A percentile compares a stretch with the other conserved stretches of the same genome.
Evolutionary conservation across 1,139 yeast species (phyloP).

Genomic region (Nadsonia starkeyi-henricii): DNA sequence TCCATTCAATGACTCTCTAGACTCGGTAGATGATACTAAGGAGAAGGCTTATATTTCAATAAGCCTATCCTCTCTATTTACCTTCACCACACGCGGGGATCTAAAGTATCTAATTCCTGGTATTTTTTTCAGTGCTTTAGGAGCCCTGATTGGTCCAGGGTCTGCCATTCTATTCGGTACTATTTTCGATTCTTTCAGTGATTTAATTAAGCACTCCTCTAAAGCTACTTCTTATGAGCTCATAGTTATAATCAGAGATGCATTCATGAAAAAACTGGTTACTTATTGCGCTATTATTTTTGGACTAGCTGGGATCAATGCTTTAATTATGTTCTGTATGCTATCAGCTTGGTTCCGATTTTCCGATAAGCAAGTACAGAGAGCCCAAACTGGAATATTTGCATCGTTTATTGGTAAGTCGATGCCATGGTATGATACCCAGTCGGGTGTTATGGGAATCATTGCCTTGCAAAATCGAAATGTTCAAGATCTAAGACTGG

Average conservation of each 20-base stretch:
- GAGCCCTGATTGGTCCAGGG: constrained; percentile 46
- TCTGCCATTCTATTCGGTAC: constrained; percentile 55
- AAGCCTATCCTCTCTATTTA: neutral
- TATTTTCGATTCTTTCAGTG: constrained; percentile 40
- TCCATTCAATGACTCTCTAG: too few relatives aligned
- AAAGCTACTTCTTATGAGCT: constrained; percentile 1
- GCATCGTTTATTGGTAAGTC: constrained; percentile 17
- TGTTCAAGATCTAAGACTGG: constrained; percentile 61
- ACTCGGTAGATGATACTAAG: too few relatives aligned
- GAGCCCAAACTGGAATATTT: constrained; percentile 38
- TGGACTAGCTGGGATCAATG: constrained; percentile 41
- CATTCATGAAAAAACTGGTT: constrained; percentile 33
- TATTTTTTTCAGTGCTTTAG: constrained; percentile 20
- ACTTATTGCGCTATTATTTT: constrained; percentile 40
- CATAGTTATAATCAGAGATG: constrained; percentile 11
- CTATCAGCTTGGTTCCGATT: constrained; percentile 50
- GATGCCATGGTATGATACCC: constrained; percentile 37
- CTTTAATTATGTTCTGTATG: constrained; percentile 41
- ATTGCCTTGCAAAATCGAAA: constrained; percentile 57
- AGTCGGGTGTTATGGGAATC: constrained; percentile 37
- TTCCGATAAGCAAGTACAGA: constrained; percentile 57
- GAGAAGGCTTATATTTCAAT: neutral
- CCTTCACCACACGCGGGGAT: constrained; percentile 14
- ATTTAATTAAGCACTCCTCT: constrained; percentile 23
- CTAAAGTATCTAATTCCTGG: constrained; percentile 16